A percentile compares a stretch with the other conserved stretches of the same genome.
Evolutionary conservation across 2,329 filamentous ascomycete species (phyloP).

Genomic region (Penicillium sp.): DNA sequence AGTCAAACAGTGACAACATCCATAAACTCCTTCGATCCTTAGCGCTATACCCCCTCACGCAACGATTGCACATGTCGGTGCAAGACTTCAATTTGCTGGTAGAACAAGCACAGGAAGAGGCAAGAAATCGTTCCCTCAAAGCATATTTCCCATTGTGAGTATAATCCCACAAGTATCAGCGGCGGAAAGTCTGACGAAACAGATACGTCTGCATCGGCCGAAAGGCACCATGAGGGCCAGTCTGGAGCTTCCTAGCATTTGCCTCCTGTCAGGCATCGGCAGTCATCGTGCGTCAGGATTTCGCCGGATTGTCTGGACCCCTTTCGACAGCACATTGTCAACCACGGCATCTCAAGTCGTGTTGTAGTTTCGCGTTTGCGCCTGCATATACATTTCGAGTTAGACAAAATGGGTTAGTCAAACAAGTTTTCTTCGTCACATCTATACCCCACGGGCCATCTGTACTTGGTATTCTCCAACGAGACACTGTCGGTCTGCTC

Average conservation of each 20-base stretch:
- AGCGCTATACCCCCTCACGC: slow-evolving; percentile 44
- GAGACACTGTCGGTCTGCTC: not conserved
- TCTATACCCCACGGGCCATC: not conserved
- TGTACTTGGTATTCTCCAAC: not conserved
- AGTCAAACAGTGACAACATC: slow-evolving; percentile 37
- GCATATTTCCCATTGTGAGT: slow-evolving; percentile 46
- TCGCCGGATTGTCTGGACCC: not conserved
- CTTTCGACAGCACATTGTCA: not conserved
- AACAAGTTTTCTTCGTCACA: slow-evolving; percentile 10
- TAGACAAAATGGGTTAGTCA: slow-evolving; percentile 21
- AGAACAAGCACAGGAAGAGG: slow-evolving; percentile 37
- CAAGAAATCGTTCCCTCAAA: slow-evolving; percentile 35
- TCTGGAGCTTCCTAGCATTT: not conserved
- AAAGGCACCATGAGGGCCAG: slow-evolving; percentile 26
- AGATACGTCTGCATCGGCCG: slow-evolving; percentile 44
- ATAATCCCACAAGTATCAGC: not conserved
- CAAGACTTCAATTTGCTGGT: slow-evolving; percentile 38
- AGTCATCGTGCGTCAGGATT: not conserved
- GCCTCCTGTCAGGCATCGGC: not conserved
- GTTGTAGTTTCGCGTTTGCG: slow-evolving; percentile 8
- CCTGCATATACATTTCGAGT: slow-evolving; percentile 13
- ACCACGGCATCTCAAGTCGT: not conserved
- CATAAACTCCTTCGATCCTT: slow-evolving; percentile 38
- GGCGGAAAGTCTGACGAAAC: slow-evolving; percentile 17
- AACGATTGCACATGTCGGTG: slow-evolving; percentile 39